These are phyloP conservation scores for Graphilbum sp. DNA, from an alignment of 2,329 filamentous ascomycete species.

Conservation along the genomic window DNA sequence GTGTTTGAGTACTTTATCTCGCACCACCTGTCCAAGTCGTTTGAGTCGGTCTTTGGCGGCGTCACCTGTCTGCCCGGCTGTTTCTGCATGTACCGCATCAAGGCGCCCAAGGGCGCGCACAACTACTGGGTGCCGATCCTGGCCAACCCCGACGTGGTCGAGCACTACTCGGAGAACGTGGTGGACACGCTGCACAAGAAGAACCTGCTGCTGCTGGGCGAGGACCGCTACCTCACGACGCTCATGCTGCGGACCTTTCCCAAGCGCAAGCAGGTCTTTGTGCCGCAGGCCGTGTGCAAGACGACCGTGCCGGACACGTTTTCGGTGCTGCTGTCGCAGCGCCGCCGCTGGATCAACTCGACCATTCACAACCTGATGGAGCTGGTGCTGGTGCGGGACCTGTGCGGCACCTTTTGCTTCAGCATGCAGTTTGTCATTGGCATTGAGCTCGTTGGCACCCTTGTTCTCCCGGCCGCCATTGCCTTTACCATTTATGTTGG, in stretches of 20 bases:
- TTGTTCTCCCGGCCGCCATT: constrained; percentile 91
- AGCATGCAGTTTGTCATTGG: constrained; percentile 99
- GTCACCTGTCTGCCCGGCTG: constrained; percentile 96
- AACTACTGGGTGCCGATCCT: constrained; percentile 99
- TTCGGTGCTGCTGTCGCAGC: constrained; percentile 80
- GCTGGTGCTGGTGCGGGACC: constrained; percentile 81
- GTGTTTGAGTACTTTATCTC: constrained; percentile 99
- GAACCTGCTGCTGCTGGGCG: constrained; percentile 78
- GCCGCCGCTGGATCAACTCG: constrained; percentile 97
- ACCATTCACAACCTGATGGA: constrained; percentile 99
- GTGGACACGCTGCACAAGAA: constrained; percentile 98
- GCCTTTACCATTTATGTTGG: constrained; percentile 92
- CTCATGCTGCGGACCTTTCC: constrained; percentile 98
- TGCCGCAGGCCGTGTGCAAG: constrained; percentile 97
- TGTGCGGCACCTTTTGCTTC: constrained; percentile 98
- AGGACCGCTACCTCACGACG: constrained; percentile 90
- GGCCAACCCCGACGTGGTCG: constrained; percentile 94
- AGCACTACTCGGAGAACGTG: constrained; percentile 98
- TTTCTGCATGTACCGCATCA: constrained; percentile 99
- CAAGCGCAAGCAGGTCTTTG: constrained; percentile 96
- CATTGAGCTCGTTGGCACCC: constrained; percentile 83
- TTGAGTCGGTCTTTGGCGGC: constrained; percentile 97
- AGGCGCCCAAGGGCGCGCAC: constrained; percentile 91
- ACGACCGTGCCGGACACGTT: constrained; percentile 91
- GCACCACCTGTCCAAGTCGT: constrained; percentile 90